Evolutionary conservation across 75 land plant genomes (phyloP), one percentile per base, ranked within the genome.

Genomic region (Sequoiadendron giganteum): DNA sequence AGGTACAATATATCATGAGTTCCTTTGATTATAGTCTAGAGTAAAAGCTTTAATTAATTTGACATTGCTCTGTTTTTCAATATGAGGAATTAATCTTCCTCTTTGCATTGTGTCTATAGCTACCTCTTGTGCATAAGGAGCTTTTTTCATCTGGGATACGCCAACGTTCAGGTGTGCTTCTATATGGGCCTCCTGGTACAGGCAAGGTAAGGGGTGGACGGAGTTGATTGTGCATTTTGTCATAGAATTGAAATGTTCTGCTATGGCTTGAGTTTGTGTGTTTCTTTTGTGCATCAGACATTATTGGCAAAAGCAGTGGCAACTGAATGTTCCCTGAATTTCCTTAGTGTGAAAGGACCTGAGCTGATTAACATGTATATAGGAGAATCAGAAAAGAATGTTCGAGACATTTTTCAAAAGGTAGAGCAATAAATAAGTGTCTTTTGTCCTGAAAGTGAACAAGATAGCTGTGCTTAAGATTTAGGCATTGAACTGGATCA

Each of bases 141-240:
- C 93, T 96, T 52, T 97, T 96, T 89, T 94, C 99, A 49, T 96
- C 97, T 87, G 99, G 99, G 28, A 85, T 97, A 87, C 96, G 97
- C 25, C 96, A 96, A 83, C 94, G 99, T 9, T 95, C 99, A 68
- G 99, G 99, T 87, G 96, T 97, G 76, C 95, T 97, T 90, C 91
- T 97, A 9, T 97, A 97, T 93, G 99, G 99, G 48, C 99, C 99
- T 90, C 99, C 99, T 75, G 99, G 99, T 43, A 97, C 99, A 6
- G 99, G 99, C 47, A 97, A 97, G 91, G 99, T 97, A 91, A 81
- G 58, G 70, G 47, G 58, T 79, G 70, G 58, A 85, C 16, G 5
- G 25, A 36, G 79, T 39, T 39, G 78, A 34, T 36, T 18, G 18
- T 85, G 80, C 58, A 16, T 36, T 19, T 15, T 36, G 86, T 54